phyloP scores from a whole-genome alignment of 352 stramenopile genomes.

The Pythium dissimile region DNA sequence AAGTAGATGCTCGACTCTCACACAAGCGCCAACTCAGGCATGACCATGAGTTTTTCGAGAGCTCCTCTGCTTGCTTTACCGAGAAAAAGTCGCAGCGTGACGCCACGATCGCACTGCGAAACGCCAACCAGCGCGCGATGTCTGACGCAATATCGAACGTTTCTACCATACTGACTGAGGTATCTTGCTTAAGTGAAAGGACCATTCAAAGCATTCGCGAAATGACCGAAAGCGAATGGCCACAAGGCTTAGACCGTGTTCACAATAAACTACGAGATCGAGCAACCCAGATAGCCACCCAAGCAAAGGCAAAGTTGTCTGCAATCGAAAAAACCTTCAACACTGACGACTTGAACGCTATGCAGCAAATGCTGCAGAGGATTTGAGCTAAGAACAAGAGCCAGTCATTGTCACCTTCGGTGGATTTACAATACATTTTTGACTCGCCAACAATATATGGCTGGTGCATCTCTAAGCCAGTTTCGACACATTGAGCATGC shows the following conservation, averaged over 20 bases:
- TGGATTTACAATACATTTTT: conserved; percentile 1
- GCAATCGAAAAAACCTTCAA: conserved; percentile 33
- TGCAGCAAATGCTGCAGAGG: conserved; percentile 37
- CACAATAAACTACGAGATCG: conserved; percentile 23
- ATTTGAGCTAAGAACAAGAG: background rate
- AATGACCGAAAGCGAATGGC: conserved; percentile 2
- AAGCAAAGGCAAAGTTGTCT: conserved; percentile 24
- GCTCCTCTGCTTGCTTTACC: background rate
- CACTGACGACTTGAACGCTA: conserved; percentile 28
- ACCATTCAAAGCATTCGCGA: background rate
- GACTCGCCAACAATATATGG: no score
- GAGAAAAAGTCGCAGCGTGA: background rate
- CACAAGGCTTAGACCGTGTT: conserved; percentile 7
- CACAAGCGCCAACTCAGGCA: conserved; percentile 1
- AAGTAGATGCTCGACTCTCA: background rate
- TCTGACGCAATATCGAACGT: background rate
- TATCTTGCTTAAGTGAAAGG: background rate
- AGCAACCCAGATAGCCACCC: background rate
- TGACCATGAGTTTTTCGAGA: background rate
- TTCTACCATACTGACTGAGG: background rate
- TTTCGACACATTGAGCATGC: conserved; percentile 62
- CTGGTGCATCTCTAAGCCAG: no score
- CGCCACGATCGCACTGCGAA: background rate
- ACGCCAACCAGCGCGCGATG: background rate
- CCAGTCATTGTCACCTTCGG: background rate